A percentile compares a stretch with the other conserved stretches of the same genome.
These are phyloP conservation scores for Dendrobium chrysotoxum DNA, from an alignment of 106 monocot species.

Conservation along the genomic window DNA sequence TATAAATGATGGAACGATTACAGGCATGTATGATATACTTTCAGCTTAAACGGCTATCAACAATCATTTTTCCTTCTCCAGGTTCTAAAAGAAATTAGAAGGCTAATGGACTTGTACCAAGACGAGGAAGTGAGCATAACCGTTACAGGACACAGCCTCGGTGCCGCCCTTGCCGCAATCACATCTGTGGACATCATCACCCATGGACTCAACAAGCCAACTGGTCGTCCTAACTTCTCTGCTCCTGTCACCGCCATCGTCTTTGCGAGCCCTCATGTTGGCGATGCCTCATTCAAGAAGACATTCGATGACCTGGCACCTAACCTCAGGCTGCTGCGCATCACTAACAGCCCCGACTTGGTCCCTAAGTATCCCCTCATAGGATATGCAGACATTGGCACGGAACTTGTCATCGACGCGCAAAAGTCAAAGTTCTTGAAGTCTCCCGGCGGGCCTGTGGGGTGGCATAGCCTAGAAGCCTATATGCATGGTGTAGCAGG, in stretches of 20 bases:
- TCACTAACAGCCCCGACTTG: constrained; percentile 50
- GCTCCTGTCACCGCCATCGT: constrained; percentile 57
- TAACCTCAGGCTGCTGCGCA: constrained; percentile 37
- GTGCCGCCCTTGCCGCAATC: constrained; percentile 60
- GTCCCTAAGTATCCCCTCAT: constrained; percentile 59
- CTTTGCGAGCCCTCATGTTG: constrained; percentile 81
- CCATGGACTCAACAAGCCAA: constrained; percentile 42
- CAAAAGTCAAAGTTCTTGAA: constrained; percentile 50
- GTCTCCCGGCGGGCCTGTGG: constrained; percentile 20
- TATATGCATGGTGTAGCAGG: constrained; percentile 87
- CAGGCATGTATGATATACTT: no score
- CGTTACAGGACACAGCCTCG: constrained; percentile 75
- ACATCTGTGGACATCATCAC: constrained; percentile 61
- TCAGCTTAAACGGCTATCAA: no score
- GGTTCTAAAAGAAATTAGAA: constrained; percentile 55
- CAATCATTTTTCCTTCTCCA: constrained; percentile 4
- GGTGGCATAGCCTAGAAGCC: constrained; percentile 74
- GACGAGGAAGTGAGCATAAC: constrained; percentile 83
- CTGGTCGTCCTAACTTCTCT: not conserved
- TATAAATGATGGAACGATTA: no score
- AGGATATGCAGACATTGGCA: constrained; percentile 65
- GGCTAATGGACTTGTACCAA: constrained; percentile 49
- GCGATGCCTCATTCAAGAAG: constrained; percentile 46
- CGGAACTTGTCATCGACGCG: constrained; percentile 45
- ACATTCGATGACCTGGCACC: constrained; percentile 23